A percentile compares a stretch with the other conserved stretches of the same genome.
Evolutionary conservation across 2,329 filamentous ascomycete species (phyloP).

Genomic region (Coleophoma crateriformis): DNA sequence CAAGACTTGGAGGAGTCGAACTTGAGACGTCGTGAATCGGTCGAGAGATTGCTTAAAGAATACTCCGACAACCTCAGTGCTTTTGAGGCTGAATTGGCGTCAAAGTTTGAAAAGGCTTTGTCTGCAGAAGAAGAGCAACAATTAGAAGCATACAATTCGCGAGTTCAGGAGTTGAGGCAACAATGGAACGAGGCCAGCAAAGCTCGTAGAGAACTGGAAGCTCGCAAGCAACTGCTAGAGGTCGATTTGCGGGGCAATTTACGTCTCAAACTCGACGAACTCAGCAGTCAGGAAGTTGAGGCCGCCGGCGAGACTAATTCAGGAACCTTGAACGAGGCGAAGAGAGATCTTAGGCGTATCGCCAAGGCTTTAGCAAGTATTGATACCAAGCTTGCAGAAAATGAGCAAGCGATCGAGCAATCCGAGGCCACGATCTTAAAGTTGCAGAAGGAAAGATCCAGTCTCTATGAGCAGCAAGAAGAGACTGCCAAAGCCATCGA

Average conservation of each 20-base stretch:
- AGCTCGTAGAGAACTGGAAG: constrained; percentile 71
- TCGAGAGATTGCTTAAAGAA: constrained; percentile 69
- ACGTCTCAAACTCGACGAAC: constrained; percentile 78
- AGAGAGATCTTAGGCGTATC: constrained; percentile 75
- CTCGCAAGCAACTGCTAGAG: constrained; percentile 76
- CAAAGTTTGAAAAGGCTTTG: constrained; percentile 89
- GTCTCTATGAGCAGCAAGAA: constrained; percentile 67
- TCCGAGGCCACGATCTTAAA: constrained; percentile 31
- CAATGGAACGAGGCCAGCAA: constrained; percentile 72
- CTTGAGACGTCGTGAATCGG: constrained; percentile 54
- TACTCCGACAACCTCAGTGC: constrained; percentile 70
- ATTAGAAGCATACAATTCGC: constrained; percentile 64
- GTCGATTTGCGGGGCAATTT: constrained; percentile 86
- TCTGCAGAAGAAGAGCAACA: constrained; percentile 76
- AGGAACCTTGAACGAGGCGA: constrained; percentile 68
- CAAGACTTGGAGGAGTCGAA: constrained; percentile 71
- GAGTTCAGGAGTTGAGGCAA: constrained; percentile 68
- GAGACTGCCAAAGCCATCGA: constrained; percentile 75
- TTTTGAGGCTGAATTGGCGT: constrained; percentile 74
- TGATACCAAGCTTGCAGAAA: constrained; percentile 64
- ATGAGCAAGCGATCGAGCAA: constrained; percentile 66
- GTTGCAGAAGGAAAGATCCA: constrained; percentile 41
- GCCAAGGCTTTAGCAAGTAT: constrained; percentile 62
- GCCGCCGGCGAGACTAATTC: constrained; percentile 53
- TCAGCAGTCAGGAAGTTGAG: constrained; percentile 72